phyloP scores from a whole-genome alignment of 257 asterid species.

The Fraxinus quadrangulata region DNA sequence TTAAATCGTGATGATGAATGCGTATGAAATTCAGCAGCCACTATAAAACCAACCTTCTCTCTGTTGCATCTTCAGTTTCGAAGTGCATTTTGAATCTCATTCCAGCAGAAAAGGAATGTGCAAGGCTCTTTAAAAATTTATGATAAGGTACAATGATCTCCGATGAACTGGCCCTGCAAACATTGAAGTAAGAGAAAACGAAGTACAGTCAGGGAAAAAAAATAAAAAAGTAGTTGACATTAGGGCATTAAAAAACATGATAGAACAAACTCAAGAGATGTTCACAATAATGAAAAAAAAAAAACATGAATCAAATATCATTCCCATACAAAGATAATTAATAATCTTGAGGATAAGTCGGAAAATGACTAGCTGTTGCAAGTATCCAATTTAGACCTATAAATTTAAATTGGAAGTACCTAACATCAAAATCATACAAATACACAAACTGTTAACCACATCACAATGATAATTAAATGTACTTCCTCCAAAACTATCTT shows the following conservation, averaged over 20 bases:
- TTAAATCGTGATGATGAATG: not conserved
- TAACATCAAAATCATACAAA: not conserved
- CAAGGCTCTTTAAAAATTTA: conserved; percentile 76
- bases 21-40: not conserved
- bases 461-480: not conserved
- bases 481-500: not conserved
- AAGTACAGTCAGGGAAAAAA: not conserved
- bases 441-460: not conserved
- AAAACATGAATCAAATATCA: not conserved
- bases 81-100: conserved; percentile 79
- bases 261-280: not conserved
- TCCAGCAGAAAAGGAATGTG: conserved; percentile 70
- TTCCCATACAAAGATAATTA: not conserved
- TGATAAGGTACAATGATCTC: conserved; percentile 71
- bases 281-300: not conserved
- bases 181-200: not conserved
- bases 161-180: conserved; percentile 75
- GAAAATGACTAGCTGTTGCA: not conserved
- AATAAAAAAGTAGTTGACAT: not conserved
- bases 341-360: not conserved
- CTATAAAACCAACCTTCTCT: conserved; percentile 70
- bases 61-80: conserved; percentile 90
- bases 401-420: not conserved
- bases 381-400: not conserved
- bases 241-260: not conserved